Base-by-base conservation (phyloP, 495 filamentous ascomycete species). In the Mycothermus thermophilus region DNA sequence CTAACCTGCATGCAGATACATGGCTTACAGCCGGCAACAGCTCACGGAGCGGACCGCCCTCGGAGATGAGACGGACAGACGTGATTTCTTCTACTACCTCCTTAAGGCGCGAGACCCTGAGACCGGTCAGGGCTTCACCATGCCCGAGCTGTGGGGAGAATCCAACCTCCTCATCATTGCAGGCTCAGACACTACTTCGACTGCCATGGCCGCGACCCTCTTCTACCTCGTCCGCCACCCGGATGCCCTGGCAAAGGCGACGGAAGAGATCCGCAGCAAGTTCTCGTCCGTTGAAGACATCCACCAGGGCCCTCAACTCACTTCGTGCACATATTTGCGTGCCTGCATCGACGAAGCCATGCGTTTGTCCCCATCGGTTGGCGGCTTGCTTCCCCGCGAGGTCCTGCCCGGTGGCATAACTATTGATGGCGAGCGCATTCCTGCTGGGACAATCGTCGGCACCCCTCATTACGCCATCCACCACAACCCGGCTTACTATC, bases 271-370 rank as follows among this genome's bases (percentile, higher is more conserved):
- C 14, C 64, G 68, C 25, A 27, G 27, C 34, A 58, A 41, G 15
- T 80, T 77, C 48, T 5, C 23, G 20, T 50, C 55, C 30, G 55
- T 64, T 18, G 72, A 75, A 30, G 66, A 69, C 9, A 72, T 80
- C 39, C 44, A 51, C 32, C 58, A 63, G 17, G 58, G 59, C 6
- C 52, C 57, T 1, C 66, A 64, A 19, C 62, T 84, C 1, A 63
- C 64, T 33, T 67, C 71, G 0, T 61, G 72, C 40, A 61, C 66
- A 44, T 73, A 76, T 41, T 60, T 68, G 12, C 66, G 66, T 19
- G 70, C 67, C 4, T 73, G 76, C 53, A 74, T 84, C 46, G 78
- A 84, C 50, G 81, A 86, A 42, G 62, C 74, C 5, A 69, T 86
- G 64, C 74, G 81, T 26, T 56, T 86, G 36, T 70, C 71, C 0